phyloP scores from a whole-genome alignment of 2,329 filamentous ascomycete genomes.

The Aureobasidium sp. region DNA sequence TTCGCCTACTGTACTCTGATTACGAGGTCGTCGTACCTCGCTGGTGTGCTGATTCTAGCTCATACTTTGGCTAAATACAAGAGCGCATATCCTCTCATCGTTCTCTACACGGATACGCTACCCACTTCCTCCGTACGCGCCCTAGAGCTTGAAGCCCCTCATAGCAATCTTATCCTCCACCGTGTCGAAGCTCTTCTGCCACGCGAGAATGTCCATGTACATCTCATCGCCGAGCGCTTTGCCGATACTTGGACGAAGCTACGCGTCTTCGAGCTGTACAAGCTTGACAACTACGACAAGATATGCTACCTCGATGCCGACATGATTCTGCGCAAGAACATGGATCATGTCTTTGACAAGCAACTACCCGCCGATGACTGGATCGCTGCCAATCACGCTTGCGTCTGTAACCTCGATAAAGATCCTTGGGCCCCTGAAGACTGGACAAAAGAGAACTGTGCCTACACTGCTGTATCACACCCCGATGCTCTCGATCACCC shows the following conservation, averaged over 20 bases:
- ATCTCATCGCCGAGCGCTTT: slow-evolving; percentile 45
- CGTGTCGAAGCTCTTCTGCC: slow-evolving; percentile 38
- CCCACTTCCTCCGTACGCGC: slow-evolving; percentile 34
- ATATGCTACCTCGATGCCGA: slow-evolving; percentile 49
- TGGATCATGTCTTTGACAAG: slow-evolving; percentile 40
- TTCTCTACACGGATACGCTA: slow-evolving; percentile 43
- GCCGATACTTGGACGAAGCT: slow-evolving; percentile 51
- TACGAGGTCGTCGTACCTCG: slow-evolving; percentile 46
- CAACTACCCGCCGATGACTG: slow-evolving; percentile 33
- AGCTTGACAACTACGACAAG: slow-evolving; percentile 30
- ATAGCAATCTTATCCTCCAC: slow-evolving; percentile 36
- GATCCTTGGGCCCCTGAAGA: slow-evolving; percentile 45
- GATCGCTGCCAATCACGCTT: slow-evolving; percentile 46
- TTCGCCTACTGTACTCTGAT: slow-evolving; percentile 46
- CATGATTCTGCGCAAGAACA: slow-evolving; percentile 41
- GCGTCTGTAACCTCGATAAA: slow-evolving; percentile 46
- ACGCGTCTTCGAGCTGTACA: slow-evolving; percentile 43
- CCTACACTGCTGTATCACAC: slow-evolving; percentile 38
- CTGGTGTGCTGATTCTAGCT: slow-evolving; percentile 46
- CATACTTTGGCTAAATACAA: slow-evolving; percentile 42
- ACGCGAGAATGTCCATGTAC: slow-evolving; percentile 29
- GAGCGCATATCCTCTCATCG: slow-evolving; percentile 42
- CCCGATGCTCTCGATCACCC: slow-evolving; percentile 30
- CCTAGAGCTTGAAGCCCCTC: slow-evolving; percentile 36
- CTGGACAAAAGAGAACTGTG: slow-evolving; percentile 45